These are phyloP conservation scores for Apophysomyces ossiformis DNA, from an alignment of 371 early-diverging fungal genomes.

Conservation along the genomic window DNA sequence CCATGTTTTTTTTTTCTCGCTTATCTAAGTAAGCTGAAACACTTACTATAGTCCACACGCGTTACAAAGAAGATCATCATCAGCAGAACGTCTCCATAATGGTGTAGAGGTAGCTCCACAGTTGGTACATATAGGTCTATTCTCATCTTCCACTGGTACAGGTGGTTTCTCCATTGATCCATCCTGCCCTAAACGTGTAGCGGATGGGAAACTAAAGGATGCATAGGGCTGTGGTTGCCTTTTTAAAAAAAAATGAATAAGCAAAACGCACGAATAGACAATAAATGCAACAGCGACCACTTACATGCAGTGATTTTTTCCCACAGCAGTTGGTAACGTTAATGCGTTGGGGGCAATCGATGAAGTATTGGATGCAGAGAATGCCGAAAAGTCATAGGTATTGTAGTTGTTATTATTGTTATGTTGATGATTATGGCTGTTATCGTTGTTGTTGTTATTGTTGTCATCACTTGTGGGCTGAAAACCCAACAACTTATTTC, in stretches of 20 bases:
- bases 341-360: conserved; percentile 4
- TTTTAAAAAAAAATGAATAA: not conserved
- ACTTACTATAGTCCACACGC: conserved; percentile 87
- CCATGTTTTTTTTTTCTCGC: no score
- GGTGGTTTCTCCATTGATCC: conserved; percentile 15
- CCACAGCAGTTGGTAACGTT: not conserved
- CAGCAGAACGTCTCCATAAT: conserved; percentile 86
- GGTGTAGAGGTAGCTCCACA: conserved; percentile 88
- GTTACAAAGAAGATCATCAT: conserved; percentile 86
- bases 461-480: not conserved
- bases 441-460: no score
- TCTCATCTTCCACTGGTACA: conserved; percentile 16
- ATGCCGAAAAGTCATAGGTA: conserved; percentile 1
- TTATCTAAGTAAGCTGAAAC: not conserved
- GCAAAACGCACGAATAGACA: not conserved
- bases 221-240: not conserved
- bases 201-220: conserved; percentile 6
- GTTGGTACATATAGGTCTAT: conserved; percentile 66
- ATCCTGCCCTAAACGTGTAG: conserved; percentile 10
- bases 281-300: not conserved
- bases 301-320: conserved; percentile 7
- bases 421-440: no score
- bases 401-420: not conserved
- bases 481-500: conserved; percentile 14
- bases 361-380: not conserved